These are phyloP conservation scores for Diaporthe eres DNA, from an alignment of 2,329 filamentous ascomycete species.

Conservation along the genomic window DNA sequence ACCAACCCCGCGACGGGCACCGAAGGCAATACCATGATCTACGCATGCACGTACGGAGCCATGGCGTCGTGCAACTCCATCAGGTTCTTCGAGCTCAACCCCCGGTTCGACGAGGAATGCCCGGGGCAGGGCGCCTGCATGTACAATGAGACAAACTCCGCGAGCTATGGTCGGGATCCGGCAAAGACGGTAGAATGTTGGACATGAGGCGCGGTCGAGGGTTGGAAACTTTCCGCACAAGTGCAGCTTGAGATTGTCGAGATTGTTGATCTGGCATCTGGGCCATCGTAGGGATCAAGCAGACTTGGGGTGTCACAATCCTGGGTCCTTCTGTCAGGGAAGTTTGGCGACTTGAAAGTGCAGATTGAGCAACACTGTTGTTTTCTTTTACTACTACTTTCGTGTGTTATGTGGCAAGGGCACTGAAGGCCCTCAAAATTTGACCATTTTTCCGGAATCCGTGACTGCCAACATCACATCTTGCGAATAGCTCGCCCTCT, in stretches of 20 bases:
- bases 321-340: not conserved
- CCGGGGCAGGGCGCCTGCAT: constrained; percentile 6
- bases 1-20: not conserved
- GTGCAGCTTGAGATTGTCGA: not conserved
- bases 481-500: too few relatives aligned
- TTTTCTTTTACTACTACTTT: not conserved
- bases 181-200: not conserved
- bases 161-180: constrained; percentile 18
- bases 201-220: not conserved
- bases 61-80: not conserved
- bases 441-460: too few relatives aligned
- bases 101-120: not conserved
- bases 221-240: too few relatives aligned
- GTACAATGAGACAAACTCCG: not conserved
- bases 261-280: not conserved
- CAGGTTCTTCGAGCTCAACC: constrained; percentile 18
- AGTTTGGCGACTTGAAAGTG: not conserved
- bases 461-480: too few relatives aligned
- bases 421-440: not conserved
- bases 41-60: not conserved
- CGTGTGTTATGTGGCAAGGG: not conserved
- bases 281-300: not conserved
- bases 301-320: not conserved
- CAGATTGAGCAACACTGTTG: not conserved
- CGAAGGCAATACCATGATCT: constrained; percentile 17